Base-by-base conservation (phyloP, 2,329 filamentous ascomycete species). In the Pseudopyrenochaeta lycopersici region DNA sequence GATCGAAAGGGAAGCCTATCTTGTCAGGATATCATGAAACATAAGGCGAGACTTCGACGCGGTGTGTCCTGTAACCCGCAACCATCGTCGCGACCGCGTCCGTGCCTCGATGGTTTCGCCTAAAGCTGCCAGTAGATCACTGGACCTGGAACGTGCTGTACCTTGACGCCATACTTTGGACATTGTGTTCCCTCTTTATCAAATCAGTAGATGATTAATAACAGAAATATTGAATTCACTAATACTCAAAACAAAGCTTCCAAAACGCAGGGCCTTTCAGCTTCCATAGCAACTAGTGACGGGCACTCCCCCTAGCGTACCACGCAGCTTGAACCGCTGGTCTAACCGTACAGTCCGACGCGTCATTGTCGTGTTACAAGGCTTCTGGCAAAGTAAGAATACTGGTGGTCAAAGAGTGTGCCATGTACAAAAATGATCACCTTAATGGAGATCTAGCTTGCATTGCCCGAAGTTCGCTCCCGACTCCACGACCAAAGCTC, bases 101-200 rank as follows among this genome's bases (percentile, higher is more conserved):
- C 56, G 17, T 21, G 32, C 35, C 15, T 20, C 52, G 52, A 58
- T 57, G 46, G 32, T 33, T 46, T 63, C 58, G 60, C 60, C 53
- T 51, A 53, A 56, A 52, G 48, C 49, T 27, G 23, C 23, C 23
- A 27, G 23, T 27, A 27, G 44, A 39, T 33, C 54, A 47, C 46
- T 42, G 38, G 31, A 15, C 17, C 40, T 45, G 40, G 27, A 18
- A 23, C 4, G 33, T 55, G 54, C 58, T 56, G 55, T 55, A 47
- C 33, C 31, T 56, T 61, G 58, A 63, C 60, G 58, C 54, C 21
- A 63, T 49, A 32, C 31, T 38, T 49, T 42, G 44, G 9, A 21
- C 20, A 41, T 29, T 41, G 18, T 30, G n/a, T 21, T 23, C 17
- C 15, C n/a, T 29, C 40, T 12, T 18, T 15, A 21, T 51, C 42